Evolutionary conservation across 108 stramenopile genomes (phyloP).

Genomic region (Hondaea fermentalgiana): DNA sequence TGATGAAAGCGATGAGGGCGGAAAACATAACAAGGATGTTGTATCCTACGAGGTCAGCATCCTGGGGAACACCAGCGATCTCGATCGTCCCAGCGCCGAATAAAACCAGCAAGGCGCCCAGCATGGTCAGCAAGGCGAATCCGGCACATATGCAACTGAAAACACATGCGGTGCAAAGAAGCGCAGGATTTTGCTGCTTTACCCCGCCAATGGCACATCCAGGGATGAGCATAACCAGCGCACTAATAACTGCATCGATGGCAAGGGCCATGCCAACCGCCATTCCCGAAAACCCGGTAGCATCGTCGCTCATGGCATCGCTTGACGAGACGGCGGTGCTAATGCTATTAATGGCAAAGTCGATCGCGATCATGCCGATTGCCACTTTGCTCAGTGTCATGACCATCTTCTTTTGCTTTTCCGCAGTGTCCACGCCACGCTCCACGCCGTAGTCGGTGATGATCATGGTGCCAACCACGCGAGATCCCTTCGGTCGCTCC

Average conservation of each 20-base stretch:
- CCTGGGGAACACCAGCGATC: background rate
- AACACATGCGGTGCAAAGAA: background rate
- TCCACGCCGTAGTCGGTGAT: no score
- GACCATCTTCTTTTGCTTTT: background rate
- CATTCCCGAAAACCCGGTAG: background rate
- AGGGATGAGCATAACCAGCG: background rate
- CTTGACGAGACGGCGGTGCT: background rate
- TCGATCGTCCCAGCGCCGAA: background rate
- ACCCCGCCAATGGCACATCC: background rate
- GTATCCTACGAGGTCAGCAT: no score
- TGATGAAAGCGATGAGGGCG: background rate
- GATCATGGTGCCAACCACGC: no score
- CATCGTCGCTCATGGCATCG: background rate
- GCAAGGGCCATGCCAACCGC: background rate
- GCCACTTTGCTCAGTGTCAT: background rate
- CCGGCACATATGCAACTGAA: background rate
- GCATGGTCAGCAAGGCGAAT: background rate
- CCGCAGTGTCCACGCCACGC: background rate
- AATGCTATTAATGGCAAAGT: background rate
- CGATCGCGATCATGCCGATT: background rate
- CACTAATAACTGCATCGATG: background rate
- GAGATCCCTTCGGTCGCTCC: no score
- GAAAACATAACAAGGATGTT: background rate
- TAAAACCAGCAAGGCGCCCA: background rate
- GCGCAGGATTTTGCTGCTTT: background rate